Evolutionary conservation across 441 rosid genomes (phyloP).

Genomic region (Pelargonium australe): DNA sequence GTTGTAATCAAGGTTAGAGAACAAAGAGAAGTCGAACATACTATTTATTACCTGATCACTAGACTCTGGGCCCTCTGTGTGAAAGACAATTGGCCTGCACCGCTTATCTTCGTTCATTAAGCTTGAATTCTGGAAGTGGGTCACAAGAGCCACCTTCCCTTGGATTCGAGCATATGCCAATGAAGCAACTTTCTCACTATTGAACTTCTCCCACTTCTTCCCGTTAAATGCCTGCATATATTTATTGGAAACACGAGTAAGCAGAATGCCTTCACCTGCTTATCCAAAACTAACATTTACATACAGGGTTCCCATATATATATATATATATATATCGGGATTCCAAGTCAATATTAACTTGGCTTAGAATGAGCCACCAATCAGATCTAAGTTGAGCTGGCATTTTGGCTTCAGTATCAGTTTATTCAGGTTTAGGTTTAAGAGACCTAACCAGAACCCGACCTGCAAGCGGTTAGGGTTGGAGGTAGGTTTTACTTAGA

Average conservation of each 20-base stretch:
- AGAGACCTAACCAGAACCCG: too few species aligned
- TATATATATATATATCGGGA: too few species aligned
- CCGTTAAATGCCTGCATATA: constrained; percentile 77
- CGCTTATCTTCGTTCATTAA: constrained; percentile 99
- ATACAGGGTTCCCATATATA: too few species aligned
- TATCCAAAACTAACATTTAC: too few species aligned
- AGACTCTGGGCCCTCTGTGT: constrained; percentile 50
- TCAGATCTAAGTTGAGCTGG: too few species aligned
- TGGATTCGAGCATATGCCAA: constrained; percentile 97
- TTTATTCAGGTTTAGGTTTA: too few species aligned
- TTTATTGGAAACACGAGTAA: constrained; percentile 10
- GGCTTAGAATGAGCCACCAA: too few species aligned
- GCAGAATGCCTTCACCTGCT: too few species aligned
- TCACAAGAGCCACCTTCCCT: constrained; percentile 85
- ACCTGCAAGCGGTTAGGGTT: too few species aligned
- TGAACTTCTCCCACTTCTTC: constrained; percentile 99
- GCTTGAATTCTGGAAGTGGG: constrained; percentile 98
- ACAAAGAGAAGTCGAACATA: not conserved
- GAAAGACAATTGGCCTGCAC: constrained; percentile 90
- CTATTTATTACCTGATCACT: constrained; percentile 51
- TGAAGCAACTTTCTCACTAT: constrained; percentile 97
- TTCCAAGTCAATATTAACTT: too few species aligned
- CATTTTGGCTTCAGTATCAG: too few species aligned
- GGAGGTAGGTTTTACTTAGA: too few species aligned
- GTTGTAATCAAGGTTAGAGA: constrained; percentile 1